Evolutionary conservation across 148 eudicot genomes (phyloP), one percentile per base, ranked within the genome.

Genomic region (Chenopodium berlandieri): DNA sequence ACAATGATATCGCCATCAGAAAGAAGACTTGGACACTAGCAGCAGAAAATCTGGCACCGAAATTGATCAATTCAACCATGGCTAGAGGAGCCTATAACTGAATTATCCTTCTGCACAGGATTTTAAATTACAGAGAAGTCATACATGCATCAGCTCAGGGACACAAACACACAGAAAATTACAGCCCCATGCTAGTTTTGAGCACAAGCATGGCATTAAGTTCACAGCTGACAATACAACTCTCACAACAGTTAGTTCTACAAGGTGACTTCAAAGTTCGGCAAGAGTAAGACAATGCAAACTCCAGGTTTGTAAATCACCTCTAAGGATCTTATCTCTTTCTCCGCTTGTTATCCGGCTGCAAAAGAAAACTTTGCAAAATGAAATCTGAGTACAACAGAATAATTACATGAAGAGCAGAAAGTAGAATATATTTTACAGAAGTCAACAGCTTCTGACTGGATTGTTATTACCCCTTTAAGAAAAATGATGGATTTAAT

Each of bases 311-410:
- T 69, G 50, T 37, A 52, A n/a, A 25, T 73, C 72, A 73, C 76
- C 62, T 62, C 54, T 62, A 1, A 44, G 9, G 25, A 27, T 77
- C 78, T 84, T 75, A 86, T 72, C 83, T 79, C 85, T 86, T 86
- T 77, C 89, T 84, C 30, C 89, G 82, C 82, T 86, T 86, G 58
- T 82, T 86, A 52, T 86, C 89, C 2, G 63, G 80, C 89, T 86
- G 89, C 73, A 50, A 76, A 27, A 76, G 23, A n/a, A 79, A 64
- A 31, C 71, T 70, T 60, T 0, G 27, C 7, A 48, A 62, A 46
- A 73, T 48, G 76, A 73, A 73, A 48, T 73, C 37, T 25, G 74
- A 73, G 23, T 34, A 19, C 23, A 14, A 31, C 9, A 17, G 44
- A 66, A 73, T 34, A 5, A 14, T 60, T 25, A 37, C 9, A 60